A percentile compares a stretch with the other conserved stretches of the same genome.
phyloP scores from a whole-genome alignment of 2,329 filamentous ascomycete genomes.

The Lecanosticta acicola region DNA sequence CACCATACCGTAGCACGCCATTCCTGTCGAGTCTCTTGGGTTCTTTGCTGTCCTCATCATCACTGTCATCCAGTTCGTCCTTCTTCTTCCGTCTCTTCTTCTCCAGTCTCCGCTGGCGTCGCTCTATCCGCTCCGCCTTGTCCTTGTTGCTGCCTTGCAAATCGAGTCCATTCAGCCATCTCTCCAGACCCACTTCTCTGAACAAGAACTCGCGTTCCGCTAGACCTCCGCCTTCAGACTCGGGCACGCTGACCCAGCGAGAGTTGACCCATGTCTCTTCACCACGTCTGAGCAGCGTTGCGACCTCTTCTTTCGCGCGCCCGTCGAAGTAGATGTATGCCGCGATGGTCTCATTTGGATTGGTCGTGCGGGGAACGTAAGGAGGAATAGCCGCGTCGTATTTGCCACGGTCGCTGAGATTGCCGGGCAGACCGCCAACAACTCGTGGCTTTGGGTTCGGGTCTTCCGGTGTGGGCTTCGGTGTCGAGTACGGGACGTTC shows the following conservation, averaged over 20 bases:
- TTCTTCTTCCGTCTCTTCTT: slow-evolving; percentile 68
- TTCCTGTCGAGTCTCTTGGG: slow-evolving; percentile 36
- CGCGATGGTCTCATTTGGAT: slow-evolving; percentile 92
- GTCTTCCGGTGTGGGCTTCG: slow-evolving; percentile 69
- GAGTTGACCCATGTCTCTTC: slow-evolving; percentile 99
- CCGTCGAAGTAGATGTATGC: slow-evolving; percentile 99
- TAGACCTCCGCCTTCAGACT: slow-evolving; percentile 84
- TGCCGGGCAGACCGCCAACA: slow-evolving; percentile 64
- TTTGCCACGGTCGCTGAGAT: slow-evolving; percentile 47
- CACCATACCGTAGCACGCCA: slow-evolving; percentile 72
- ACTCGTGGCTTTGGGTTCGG: slow-evolving; percentile 76
- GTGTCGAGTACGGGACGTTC: slow-evolving; percentile 86
- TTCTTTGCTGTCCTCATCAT: slow-evolving; percentile 44
- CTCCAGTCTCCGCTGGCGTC: slow-evolving; percentile 57
- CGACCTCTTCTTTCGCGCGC: slow-evolving; percentile 90
- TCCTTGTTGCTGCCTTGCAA: slow-evolving; percentile 70
- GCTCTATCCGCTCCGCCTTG: slow-evolving; percentile 71
- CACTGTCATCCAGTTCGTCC: slow-evolving; percentile 53
- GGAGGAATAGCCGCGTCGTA: slow-evolving; percentile 61
- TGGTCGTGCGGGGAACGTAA: slow-evolving; percentile 87
- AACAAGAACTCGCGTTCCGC: slow-evolving; percentile 97
- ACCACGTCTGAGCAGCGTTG: slow-evolving; percentile 81
- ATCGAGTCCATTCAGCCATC: slow-evolving; percentile 94
- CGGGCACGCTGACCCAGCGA: slow-evolving; percentile 90
- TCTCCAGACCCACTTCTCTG: slow-evolving; percentile 88